Evolutionary conservation across 2,329 filamentous ascomycete genomes (phyloP).

Genomic region (Sclerotinia borealis): DNA sequence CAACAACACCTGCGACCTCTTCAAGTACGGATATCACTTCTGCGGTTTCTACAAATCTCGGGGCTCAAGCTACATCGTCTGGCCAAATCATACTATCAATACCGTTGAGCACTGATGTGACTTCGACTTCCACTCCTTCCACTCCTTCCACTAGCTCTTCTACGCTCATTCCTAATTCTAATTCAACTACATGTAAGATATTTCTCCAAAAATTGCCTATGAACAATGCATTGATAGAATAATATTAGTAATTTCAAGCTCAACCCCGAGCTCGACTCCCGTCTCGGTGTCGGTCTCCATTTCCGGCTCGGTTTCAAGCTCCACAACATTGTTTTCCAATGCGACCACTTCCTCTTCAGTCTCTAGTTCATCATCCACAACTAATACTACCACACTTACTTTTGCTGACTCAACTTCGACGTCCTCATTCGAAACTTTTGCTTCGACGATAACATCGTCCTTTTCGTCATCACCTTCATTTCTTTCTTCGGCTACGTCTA

Average conservation of each 20-base stretch:
- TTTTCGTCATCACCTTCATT: slow-evolving; percentile 5
- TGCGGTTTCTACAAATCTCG: neutral
- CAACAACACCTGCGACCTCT: slow-evolving; percentile 9
- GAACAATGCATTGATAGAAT: slow-evolving; percentile 15
- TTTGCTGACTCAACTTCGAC: slow-evolving; percentile 3
- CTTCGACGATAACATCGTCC: slow-evolving; percentile 9
- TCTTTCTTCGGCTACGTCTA: slow-evolving; percentile 11
- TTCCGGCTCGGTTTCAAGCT: slow-evolving; percentile 20
- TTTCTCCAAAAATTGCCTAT: neutral
- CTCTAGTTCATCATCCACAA: slow-evolving; percentile 15
- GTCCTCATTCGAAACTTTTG: slow-evolving; percentile 15
- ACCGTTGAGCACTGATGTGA: slow-evolving; percentile 20
- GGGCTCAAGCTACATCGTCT: slow-evolving; percentile 11
- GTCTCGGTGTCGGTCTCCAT: slow-evolving; percentile 1
- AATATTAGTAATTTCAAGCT: slow-evolving; percentile 29
- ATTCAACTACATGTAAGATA: slow-evolving; percentile 30
- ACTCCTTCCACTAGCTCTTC: slow-evolving; percentile 27
- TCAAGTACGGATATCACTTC: neutral
- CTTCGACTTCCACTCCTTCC: slow-evolving; percentile 26
- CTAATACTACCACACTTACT: slow-evolving; percentile 1
- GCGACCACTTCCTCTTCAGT: slow-evolving; percentile 12
- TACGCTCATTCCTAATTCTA: slow-evolving; percentile 26
- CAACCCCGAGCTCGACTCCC: slow-evolving; percentile 15
- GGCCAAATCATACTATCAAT: slow-evolving; percentile 20
- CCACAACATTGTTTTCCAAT: slow-evolving; percentile 7